phyloP scores from a whole-genome alignment of 2,329 filamentous ascomycete species.

The Fusarium secorum region DNA sequence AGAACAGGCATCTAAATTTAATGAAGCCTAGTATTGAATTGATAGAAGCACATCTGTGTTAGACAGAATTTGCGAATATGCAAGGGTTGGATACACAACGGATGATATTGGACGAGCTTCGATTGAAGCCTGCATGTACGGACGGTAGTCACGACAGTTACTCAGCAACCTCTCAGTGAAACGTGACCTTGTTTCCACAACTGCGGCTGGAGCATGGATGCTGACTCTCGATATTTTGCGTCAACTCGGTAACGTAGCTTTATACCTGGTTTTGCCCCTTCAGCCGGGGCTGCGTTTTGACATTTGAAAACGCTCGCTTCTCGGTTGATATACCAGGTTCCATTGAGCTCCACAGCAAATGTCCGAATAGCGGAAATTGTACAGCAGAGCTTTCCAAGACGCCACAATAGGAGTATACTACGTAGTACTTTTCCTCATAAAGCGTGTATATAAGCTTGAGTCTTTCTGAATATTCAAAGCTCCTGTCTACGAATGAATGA shows the following conservation, averaged over 20 bases:
- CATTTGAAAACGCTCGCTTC: neutral
- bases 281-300: neutral
- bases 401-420: neutral
- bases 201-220: conserved; percentile 13
- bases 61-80: conserved; percentile 9
- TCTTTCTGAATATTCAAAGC: neutral
- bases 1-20: neutral
- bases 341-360: conserved; percentile 5
- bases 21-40: conserved; percentile 3
- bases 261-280: neutral
- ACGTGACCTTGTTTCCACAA: conserved; percentile 13
- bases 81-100: conserved; percentile 4
- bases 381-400: neutral
- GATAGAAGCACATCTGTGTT: conserved; percentile 8
- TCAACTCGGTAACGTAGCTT: neutral
- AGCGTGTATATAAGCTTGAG: neutral
- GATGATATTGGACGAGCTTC: neutral
- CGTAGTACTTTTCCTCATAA: neutral
- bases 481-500: neutral
- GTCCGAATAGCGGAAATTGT: conserved; percentile 5
- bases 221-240: conserved; percentile 5
- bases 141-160: conserved; percentile 17
- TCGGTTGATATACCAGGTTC: neutral
- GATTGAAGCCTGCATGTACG: neutral
- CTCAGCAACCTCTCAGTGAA: conserved; percentile 27